Evolutionary conservation across 495 filamentous ascomycete genomes (phyloP).

Genomic region (Penicillium samsonianum): DNA sequence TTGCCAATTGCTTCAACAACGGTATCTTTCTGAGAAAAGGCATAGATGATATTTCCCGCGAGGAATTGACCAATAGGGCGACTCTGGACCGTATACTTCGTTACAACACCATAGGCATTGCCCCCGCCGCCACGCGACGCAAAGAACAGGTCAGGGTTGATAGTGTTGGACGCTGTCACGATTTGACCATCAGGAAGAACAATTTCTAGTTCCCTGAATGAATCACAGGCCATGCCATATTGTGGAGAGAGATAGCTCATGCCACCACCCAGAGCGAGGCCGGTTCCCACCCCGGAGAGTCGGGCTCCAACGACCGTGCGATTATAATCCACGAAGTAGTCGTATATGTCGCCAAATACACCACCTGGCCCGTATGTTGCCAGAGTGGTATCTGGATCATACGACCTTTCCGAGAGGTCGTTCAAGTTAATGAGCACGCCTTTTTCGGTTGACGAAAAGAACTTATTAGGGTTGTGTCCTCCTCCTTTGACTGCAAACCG

Average conservation of each 20-base stretch:
- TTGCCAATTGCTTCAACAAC: constrained; percentile 31
- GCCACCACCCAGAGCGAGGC: too few relatives aligned
- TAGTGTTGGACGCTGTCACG: constrained; percentile 46
- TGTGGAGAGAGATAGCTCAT: too few relatives aligned
- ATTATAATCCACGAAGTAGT: too few relatives aligned
- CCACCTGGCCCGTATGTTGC: too few relatives aligned
- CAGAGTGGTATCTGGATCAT: too few relatives aligned
- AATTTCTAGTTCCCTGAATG: constrained; percentile 41
- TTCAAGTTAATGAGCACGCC: constrained; percentile 51
- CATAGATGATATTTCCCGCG: constrained; percentile 35
- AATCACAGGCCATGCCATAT: constrained; percentile 39
- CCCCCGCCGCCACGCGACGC: constrained; percentile 54
- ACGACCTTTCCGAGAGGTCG: too few relatives aligned
- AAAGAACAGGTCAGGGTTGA: constrained; percentile 61
- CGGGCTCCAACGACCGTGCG: too few relatives aligned
- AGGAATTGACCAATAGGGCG: constrained; percentile 30
- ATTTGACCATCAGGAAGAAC: constrained; percentile 54
- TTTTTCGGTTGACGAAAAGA: constrained; percentile 38
- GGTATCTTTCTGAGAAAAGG: constrained; percentile 25
- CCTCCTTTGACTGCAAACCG: constrained; percentile 51
- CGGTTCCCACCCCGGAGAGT: too few relatives aligned
- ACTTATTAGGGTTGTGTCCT: constrained; percentile 47
- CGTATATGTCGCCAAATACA: too few relatives aligned
- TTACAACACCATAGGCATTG: constrained; percentile 53
- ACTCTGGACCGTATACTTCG: constrained; percentile 34